Conservation (phyloP, 108 stramenopile genomes). For the Nitzschia inconspicua region DNA sequence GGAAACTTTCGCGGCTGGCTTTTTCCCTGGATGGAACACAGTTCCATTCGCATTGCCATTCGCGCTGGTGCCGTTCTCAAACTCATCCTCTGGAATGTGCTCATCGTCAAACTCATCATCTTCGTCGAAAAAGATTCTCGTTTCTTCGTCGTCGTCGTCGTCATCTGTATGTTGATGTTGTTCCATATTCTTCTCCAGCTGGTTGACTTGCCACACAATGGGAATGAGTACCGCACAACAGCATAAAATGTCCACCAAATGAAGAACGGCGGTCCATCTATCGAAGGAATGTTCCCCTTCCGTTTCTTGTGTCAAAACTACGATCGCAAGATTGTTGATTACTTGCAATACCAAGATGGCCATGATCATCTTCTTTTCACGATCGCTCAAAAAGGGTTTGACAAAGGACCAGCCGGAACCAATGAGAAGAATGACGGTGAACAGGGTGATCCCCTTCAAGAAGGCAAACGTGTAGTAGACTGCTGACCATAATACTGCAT, state of each 20-base stretch:
- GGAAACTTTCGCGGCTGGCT: constrained; percentile 3
- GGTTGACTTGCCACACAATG: constrained; percentile 93
- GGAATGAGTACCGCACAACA: constrained; percentile 96
- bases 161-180: constrained; percentile 20
- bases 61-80: constrained; percentile 24
- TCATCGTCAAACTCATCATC: constrained; percentile 15
- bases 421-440: constrained; percentile 93
- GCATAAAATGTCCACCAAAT: constrained; percentile 96
- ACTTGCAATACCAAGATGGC: constrained; percentile 87
- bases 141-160: constrained; percentile 16
- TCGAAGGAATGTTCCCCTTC: constrained; percentile 80
- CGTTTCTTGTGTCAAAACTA: constrained; percentile 83
- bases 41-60: neutral
- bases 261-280: constrained; percentile 88
- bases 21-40: neutral
- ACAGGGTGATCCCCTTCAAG: constrained; percentile 53
- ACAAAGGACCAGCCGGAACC: constrained; percentile 96
- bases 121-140: constrained; percentile 3
- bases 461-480: constrained; percentile 87
- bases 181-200: constrained; percentile 67
- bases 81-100: constrained; percentile 25
- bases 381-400: constrained; percentile 86
- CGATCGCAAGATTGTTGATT: constrained; percentile 93
- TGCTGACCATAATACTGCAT: constrained; percentile 85
- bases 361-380: constrained; percentile 88